A percentile compares a stretch with the other conserved stretches of the same genome.
These are phyloP conservation scores for Moniliophthora roreri DNA, from an alignment of 1,284 basidiomycete species.

Conservation along the genomic window DNA sequence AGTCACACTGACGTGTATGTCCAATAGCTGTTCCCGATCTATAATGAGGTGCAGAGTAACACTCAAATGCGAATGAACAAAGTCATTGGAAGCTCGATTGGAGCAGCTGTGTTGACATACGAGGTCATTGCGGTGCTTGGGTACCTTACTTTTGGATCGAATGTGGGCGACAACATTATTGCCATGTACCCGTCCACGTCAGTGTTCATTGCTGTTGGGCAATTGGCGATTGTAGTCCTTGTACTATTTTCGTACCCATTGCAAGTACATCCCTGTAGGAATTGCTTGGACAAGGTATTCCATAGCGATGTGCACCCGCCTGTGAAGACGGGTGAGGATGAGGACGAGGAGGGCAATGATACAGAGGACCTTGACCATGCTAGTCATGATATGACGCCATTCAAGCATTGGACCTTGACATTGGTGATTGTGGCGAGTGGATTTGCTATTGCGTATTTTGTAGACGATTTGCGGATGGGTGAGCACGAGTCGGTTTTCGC, in stretches of 20 bases:
- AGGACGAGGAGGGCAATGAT: constrained; percentile 38
- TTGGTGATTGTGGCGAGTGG: constrained; percentile 68
- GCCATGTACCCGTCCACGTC: constrained; percentile 96
- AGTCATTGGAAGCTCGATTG: constrained; percentile 87
- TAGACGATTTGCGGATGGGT: constrained; percentile 85
- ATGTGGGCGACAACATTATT: constrained; percentile 88
- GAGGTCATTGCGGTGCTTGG: constrained; percentile 86
- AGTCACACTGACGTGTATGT: constrained; percentile 12
- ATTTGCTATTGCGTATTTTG: constrained; percentile 80
- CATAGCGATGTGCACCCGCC: constrained; percentile 35
- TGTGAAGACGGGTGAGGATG: constrained; percentile 37
- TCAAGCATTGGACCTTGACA: constrained; percentile 80
- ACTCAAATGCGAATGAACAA: constrained; percentile 83
- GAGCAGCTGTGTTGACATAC: constrained; percentile 76
- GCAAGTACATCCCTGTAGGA: constrained; percentile 92
- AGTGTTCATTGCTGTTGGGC: constrained; percentile 89
- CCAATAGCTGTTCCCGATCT: constrained; percentile 82
- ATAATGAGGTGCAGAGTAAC: constrained; percentile 88
- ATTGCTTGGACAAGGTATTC: constrained; percentile 91
- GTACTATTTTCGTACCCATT: constrained; percentile 92
- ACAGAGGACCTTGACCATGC: constrained; percentile 55
- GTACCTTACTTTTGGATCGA: constrained; percentile 93
- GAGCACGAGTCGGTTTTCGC: constrained; percentile 27
- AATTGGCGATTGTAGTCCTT: constrained; percentile 89
- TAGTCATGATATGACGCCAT: constrained; percentile 62